Base-by-base conservation (phyloP, 768 basidiomycete genomes). In the Collybia nuda region DNA sequence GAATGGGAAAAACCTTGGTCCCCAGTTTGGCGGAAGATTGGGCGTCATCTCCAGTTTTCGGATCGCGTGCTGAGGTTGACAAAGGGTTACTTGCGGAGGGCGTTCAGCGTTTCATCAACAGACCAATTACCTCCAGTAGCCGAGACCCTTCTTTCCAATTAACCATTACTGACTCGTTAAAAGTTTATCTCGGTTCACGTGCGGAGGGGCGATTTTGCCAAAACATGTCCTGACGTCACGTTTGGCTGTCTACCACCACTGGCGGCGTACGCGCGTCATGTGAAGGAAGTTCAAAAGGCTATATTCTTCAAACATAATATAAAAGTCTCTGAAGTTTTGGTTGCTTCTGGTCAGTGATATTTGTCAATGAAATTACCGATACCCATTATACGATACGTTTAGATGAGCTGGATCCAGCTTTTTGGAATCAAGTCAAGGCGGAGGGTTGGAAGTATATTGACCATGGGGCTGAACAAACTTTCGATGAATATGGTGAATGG, bases 181-280 rank as follows among this genome's bases (percentile, higher is more conserved):
- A 40, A 73, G 71, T 67, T 73, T 51, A 78, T 81, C 52, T 66
- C 75, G 5, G 63, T 81, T 14, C 79, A 80, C 54, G 63, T 72
- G 21, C 73, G 79, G 21, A 71, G 72, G 5, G 73, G 73, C 3
- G 79, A 80, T 55, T 80, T 80, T 58, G 62, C 41, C 7, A 52
- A 56, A 21, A 59, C 58, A 17, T 71, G 68, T 47, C 67, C 61
- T 48, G 63, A 68, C 28, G 58, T 64, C 15, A 40, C 58, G 17
- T 61, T 68, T 12, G 56, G 68, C 38, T 80, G 78, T 51, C 69
- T 73, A 40, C 65, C 71, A 2, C 65, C 76, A 7, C 50, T 78
- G n/a, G 59, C 68, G 17, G 69, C 58, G 8, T 75, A 70, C 52
- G 68, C 57, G 22, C 58, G 60, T 26, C 65, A 64, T 38, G 74